phyloP scores from a whole-genome alignment of 495 filamentous ascomycete species.

The Neurospora sp. region DNA sequence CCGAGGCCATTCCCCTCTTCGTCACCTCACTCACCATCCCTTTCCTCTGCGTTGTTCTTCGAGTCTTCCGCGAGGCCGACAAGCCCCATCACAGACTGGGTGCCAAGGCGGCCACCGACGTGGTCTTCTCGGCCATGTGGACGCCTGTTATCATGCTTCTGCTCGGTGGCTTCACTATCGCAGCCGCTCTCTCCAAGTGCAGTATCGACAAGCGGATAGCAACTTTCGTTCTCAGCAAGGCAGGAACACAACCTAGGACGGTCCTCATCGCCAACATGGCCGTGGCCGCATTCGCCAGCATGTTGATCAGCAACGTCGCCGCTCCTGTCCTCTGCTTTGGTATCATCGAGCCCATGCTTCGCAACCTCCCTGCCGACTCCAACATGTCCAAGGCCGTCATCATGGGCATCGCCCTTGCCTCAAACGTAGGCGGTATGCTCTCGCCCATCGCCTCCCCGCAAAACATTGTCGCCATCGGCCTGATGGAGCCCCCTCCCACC shows the following conservation, averaged over 20 bases:
- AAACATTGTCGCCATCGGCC: constrained; percentile 91
- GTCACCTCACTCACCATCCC: constrained; percentile 91
- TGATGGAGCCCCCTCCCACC: constrained; percentile 81
- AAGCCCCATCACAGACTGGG: constrained; percentile 59
- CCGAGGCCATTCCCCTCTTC: constrained; percentile 95
- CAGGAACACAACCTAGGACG: constrained; percentile 76
- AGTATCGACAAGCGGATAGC: constrained; percentile 96
- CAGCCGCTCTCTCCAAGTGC: constrained; percentile 91
- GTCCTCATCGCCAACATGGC: constrained; percentile 96
- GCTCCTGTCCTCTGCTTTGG: constrained; percentile 97
- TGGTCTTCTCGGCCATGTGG: constrained; percentile 95
- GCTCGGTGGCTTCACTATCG: constrained; percentile 91
- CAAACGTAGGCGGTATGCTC: constrained; percentile 91
- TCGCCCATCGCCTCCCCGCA: constrained; percentile 95
- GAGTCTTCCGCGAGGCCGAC: constrained; percentile 68
- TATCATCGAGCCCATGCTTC: constrained; percentile 91
- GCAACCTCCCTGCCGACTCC: constrained; percentile 82
- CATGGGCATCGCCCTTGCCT: constrained; percentile 88
- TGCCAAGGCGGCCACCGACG: constrained; percentile 64
- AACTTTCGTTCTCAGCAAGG: constrained; percentile 93
- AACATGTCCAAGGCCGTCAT: constrained; percentile 92
- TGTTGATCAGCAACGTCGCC: constrained; percentile 98
- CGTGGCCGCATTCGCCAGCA: constrained; percentile 91
- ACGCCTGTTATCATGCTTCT: constrained; percentile 98
- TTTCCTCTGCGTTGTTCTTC: constrained; percentile 80